A percentile compares a stretch with the other conserved stretches of the same genome.
Conservation (phyloP, 1,139 yeast species). For the Magnusiomyces starmeri region DNA sequence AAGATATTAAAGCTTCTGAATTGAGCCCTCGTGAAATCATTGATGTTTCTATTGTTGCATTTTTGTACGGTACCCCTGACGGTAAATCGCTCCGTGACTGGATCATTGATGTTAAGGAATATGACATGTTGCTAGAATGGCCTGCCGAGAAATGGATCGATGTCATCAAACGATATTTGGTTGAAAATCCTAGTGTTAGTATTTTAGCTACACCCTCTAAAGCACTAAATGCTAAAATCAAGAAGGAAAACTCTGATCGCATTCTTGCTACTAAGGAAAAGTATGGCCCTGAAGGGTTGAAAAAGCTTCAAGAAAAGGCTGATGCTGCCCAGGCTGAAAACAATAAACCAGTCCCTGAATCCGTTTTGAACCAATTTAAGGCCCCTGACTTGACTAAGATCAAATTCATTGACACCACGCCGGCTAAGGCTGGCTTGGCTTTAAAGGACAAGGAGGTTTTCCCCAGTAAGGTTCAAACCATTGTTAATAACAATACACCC, state of each 20-base stretch:
- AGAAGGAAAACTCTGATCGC: constrained; percentile 45
- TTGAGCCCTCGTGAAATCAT: constrained; percentile 55
- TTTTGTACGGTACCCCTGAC: constrained; percentile 63
- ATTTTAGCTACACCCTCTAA: constrained; percentile 72
- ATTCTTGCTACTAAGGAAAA: constrained; percentile 43
- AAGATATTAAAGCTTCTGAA: constrained; percentile 59
- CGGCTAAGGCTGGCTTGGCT: constrained; percentile 48
- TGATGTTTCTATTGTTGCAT: constrained; percentile 65
- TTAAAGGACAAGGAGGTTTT: constrained; percentile 12
- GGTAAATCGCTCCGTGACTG: constrained; percentile 53
- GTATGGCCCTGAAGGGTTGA: constrained; percentile 58
- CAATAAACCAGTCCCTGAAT: constrained; percentile 67
- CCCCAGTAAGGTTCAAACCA: constrained; percentile 23
- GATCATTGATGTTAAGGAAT: constrained; percentile 52
- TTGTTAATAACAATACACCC: constrained; percentile 36
- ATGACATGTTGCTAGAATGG: constrained; percentile 57
- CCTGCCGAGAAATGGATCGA: constrained; percentile 57
- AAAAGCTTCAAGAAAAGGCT: constrained; percentile 43
- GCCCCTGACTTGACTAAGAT: constrained; percentile 74
- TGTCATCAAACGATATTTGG: constrained; percentile 46
- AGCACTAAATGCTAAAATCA: constrained; percentile 46
- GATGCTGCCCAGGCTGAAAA: constrained; percentile 60
- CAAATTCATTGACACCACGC: constrained; percentile 59
- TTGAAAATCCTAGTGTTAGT: constrained; percentile 64
- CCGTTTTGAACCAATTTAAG: constrained; percentile 50